Base-by-base conservation (phyloP, 2,329 filamentous ascomycete genomes). In the Fusarium nelsonii region DNA sequence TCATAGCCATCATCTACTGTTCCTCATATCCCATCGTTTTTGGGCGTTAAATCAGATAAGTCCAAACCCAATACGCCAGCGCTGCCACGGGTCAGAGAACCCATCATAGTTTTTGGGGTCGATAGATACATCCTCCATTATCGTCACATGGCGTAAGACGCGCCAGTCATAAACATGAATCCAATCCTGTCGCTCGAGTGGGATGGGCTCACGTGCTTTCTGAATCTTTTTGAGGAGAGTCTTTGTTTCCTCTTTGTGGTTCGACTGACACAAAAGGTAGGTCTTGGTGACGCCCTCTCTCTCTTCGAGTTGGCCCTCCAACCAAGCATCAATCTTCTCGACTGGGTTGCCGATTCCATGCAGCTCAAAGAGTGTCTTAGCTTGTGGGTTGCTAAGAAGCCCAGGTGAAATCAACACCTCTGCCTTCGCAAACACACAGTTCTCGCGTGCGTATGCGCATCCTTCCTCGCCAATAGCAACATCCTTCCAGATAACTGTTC, bases 161-260 rank as follows among this genome's bases (percentile, higher is more conserved):
- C 81, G 77, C 83, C 84, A 86, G 67, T 86, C 83, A 54, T 83
- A 84, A 3, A 84, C 77, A 8, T 77, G 76, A 3, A 84, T 78
- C 76, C 78, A 81, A 11, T 78, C 77, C 8, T 78, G 73, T 30
- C 69, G 23, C 5, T 6, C 16, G 34, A 12, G 16, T 14, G 72
- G 72, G 11, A 69, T 71, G 23, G 55, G 66, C 14, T 78, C 45
- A 12, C 78, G 75, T 11, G 74, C 63, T 8, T 69, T 56, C 36
- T 81, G 73, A 9, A 84, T 75, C 6, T 63, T 68, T 20, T 60
- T 58, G 5, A 83, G 63, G n/a, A 84, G 76, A 0, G 65, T 62
- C 28, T 73, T 68, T 0, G 48, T 30, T 16, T 79, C 82, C 15
- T 77, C 72, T 8, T 75, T 76, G 71, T 41, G 58, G 59, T 52